Base-by-base conservation (phyloP, 768 basidiomycete species). In the Sistotremastrum niveocremeum region DNA sequence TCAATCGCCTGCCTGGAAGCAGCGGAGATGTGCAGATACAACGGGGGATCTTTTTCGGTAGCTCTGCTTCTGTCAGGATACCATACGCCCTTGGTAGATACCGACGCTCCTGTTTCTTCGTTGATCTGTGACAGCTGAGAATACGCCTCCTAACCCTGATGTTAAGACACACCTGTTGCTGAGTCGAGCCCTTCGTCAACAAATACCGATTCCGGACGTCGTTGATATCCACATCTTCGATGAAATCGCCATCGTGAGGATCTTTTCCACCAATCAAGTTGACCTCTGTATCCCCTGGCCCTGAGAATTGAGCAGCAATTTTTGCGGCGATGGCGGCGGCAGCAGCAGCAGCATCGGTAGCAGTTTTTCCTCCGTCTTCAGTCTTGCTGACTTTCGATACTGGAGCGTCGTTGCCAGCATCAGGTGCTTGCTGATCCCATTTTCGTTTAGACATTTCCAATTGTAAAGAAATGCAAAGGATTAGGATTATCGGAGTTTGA, bases 191-290 rank as follows among this genome's bases (percentile, higher is more conserved):
- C 61, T 88, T 94, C 41, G 93, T 97, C 56, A 98, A 67, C 60
- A 98, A 67, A 62, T 97, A 98, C 53, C 94, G 73, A 64, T 98
- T 98, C 60, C 93, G 70, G 42, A 91, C 70, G 62, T 98, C 93
- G 60, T 98, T 97, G 62, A 98, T 95, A 61, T 97, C 94, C 46
- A 97, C 93, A 57, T 95, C 88, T 52, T 86, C 75, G 8, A 78
- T 81, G 54, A 81, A 97, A 40, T 85, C 86, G 38, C 72, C 85
- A 53, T 87, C 84, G 42, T 84, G 77, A 2, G 70, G 68, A 57
- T 87, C 85, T 52, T 76, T 75, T 11, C 70, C 71, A 49, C 67
- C 57, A 54, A 68, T 53, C 49, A 64, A 69, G 57, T 57, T 63
- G 60, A 54, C 69, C 4, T 42, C 48, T 31, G 46, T 34, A 45